Percentiles rank a stretch among this genome's conserved stretches.
These are phyloP conservation scores for Agrocybe praecox DNA, from an alignment of 768 basidiomycete species.

Conservation along the genomic window DNA sequence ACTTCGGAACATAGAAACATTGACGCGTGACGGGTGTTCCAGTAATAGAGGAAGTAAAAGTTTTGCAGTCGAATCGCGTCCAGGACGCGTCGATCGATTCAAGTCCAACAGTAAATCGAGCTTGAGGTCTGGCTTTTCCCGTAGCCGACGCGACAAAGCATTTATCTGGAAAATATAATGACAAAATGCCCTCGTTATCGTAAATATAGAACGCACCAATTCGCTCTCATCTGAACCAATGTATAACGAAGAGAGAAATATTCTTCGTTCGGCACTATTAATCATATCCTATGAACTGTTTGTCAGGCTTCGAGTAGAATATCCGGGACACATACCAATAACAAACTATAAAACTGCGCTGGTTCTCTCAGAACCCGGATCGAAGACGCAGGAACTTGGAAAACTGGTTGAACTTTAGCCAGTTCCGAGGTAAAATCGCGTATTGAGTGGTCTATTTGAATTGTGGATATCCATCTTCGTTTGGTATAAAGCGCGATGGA, in stretches of 20 bases:
- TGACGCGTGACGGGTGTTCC: conserved; percentile 73
- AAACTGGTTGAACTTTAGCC: conserved; percentile 45
- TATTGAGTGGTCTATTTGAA: conserved; percentile 34
- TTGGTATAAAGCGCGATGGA: neutral
- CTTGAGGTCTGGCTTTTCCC: conserved; percentile 58
- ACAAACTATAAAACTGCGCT: conserved; percentile 50
- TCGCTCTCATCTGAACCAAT: conserved; percentile 79
- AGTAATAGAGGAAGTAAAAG: conserved; percentile 72
- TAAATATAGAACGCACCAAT: conserved; percentile 63
- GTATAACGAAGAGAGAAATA: conserved; percentile 91
- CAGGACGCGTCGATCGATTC: conserved; percentile 76
- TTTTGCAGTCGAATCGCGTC: conserved; percentile 67
- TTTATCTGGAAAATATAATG: conserved; percentile 57
- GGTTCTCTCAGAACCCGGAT: conserved; percentile 62
- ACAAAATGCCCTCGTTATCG: neutral
- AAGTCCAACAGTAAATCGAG: conserved; percentile 80
- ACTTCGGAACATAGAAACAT: conserved; percentile 83
- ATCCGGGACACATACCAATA: conserved; percentile 50
- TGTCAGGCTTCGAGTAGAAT: neutral
- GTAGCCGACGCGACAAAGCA: conserved; percentile 62
- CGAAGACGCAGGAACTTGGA: conserved; percentile 44
- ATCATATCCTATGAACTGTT: conserved; percentile 67
- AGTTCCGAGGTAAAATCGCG: conserved; percentile 38
- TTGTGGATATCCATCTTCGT: conserved; percentile 26
- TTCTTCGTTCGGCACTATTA: conserved; percentile 68